Conservation (phyloP, 75 land plant species). For the Chamaecyparis obtusa region DNA sequence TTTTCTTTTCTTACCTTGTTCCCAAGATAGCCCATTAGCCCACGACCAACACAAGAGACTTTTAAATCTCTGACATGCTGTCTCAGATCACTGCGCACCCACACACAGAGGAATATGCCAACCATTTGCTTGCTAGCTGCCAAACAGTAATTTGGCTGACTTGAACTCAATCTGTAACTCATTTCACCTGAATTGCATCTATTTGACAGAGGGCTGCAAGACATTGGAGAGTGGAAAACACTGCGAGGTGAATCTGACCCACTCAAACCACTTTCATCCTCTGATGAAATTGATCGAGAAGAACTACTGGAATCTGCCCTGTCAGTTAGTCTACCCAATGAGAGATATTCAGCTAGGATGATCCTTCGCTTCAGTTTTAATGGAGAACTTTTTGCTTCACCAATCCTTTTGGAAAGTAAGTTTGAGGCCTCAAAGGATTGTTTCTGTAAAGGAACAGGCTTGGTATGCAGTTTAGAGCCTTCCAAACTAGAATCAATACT, state of each 20-base stretch:
- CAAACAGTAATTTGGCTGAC: conserved; percentile 44
- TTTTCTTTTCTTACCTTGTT: conserved; percentile 64
- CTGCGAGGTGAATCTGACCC: conserved; percentile 45
- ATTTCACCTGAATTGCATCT: conserved; percentile 16
- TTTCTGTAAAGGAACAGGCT: neutral
- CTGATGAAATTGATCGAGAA: conserved; percentile 41
- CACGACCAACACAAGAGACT: conserved; percentile 90
- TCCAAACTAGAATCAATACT: conserved; percentile 57
- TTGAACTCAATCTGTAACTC: conserved; percentile 17
- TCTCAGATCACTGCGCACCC: conserved; percentile 75
- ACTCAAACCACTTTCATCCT: conserved; percentile 37
- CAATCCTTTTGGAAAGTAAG: conserved; percentile 40
- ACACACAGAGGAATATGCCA: conserved; percentile 88
- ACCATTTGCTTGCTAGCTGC: conserved; percentile 98
- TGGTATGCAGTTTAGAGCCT: conserved; percentile 20
- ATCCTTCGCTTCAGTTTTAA: conserved; percentile 53
- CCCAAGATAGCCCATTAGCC: conserved; percentile 94
- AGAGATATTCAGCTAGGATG: conserved; percentile 61
- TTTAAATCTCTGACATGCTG: conserved; percentile 74
- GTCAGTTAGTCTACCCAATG: conserved; percentile 37
- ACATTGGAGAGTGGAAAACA: conserved; percentile 45
- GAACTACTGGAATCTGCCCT: conserved; percentile 34
- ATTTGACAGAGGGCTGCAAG: conserved; percentile 28
- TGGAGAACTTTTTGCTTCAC: conserved; percentile 28
- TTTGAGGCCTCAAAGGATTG: conserved; percentile 37